Evolutionary conservation across 2,329 filamentous ascomycete genomes (phyloP).

Genomic region (Colletotrichum caudatum): DNA sequence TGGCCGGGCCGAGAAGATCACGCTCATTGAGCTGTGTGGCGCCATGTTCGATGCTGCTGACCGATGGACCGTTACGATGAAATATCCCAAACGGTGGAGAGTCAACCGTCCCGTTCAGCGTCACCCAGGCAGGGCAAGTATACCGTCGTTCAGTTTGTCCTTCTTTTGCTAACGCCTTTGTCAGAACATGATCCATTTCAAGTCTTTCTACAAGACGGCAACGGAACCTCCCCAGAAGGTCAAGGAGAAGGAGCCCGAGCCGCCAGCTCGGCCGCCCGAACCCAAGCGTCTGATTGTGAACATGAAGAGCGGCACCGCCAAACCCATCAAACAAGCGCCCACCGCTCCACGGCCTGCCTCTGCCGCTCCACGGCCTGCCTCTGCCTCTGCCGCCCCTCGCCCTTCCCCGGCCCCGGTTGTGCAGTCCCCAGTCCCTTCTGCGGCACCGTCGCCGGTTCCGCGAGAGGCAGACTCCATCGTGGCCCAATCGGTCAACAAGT

Average conservation of each 20-base stretch:
- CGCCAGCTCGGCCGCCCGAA: conserved; percentile 43
- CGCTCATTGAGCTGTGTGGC: conserved; percentile 57
- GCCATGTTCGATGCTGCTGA: conserved; percentile 61
- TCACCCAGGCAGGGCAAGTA: conserved; percentile 53
- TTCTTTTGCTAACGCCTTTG: conserved; percentile 35
- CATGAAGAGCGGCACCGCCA: conserved; percentile 53
- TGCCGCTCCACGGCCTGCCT: conserved; percentile 24
- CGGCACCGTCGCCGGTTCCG: conserved; percentile 31
- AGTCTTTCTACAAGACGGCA: conserved; percentile 52
- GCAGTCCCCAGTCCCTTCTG: conserved; percentile 21
- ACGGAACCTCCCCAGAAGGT: conserved; percentile 39
- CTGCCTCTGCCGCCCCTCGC: conserved; percentile 22
- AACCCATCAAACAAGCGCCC: conserved; percentile 49
- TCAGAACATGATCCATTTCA: conserved; percentile 55
- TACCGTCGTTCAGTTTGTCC: background rate
- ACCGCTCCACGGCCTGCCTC: conserved; percentile 29
- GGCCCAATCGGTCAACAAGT: conserved; percentile 29
- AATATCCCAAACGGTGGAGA: conserved; percentile 57
- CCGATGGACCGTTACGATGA: conserved; percentile 56
- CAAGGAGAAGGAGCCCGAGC: conserved; percentile 38
- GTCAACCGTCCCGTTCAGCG: conserved; percentile 52
- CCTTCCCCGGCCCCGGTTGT: conserved; percentile 21
- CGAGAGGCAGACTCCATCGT: conserved; percentile 41
- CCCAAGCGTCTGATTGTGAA: conserved; percentile 47
- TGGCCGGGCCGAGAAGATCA: conserved; percentile 57